These are phyloP conservation scores for Tetraselmis chui DNA, from an alignment of 139 green algal genomes.

Conservation along the genomic window DNA sequence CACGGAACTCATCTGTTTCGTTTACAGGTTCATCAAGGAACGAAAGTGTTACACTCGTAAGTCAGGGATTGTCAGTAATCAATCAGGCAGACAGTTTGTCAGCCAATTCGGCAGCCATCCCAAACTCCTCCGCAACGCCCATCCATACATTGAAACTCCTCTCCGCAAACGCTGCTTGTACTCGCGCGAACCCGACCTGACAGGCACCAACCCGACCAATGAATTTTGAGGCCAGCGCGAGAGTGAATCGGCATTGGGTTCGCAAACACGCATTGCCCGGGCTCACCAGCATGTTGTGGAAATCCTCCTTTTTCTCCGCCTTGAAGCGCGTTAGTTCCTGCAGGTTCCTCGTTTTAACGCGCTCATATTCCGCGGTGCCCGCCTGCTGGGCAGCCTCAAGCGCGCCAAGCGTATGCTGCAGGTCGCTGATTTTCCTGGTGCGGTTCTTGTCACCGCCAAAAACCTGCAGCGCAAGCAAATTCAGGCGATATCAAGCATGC, in stretches of 20 bases:
- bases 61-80: no score
- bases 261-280: no score
- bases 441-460: constrained; percentile 35
- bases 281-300: neutral
- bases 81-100: neutral
- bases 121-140: constrained; percentile 22
- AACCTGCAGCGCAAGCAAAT: constrained; percentile 2
- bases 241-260: neutral
- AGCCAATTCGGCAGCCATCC: neutral
- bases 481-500: neutral
- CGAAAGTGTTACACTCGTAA: no score
- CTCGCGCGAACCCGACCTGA: constrained; percentile 12
- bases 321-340: constrained; percentile 10
- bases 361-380: constrained; percentile 44
- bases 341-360: constrained; percentile 40
- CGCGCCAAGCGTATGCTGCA: constrained; percentile 42
- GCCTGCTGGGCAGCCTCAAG: constrained; percentile 32
- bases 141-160: constrained; percentile 10
- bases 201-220: no score
- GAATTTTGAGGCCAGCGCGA: no score
- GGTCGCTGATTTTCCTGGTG: constrained; percentile 23
- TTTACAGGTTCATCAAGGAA: no score
- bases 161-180: constrained; percentile 19
- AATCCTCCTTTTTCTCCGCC: neutral
- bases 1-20: no score